These are phyloP conservation scores for Chamaenerion angustifolium DNA, from an alignment of 345 rosid species.

Conservation along the genomic window DNA sequence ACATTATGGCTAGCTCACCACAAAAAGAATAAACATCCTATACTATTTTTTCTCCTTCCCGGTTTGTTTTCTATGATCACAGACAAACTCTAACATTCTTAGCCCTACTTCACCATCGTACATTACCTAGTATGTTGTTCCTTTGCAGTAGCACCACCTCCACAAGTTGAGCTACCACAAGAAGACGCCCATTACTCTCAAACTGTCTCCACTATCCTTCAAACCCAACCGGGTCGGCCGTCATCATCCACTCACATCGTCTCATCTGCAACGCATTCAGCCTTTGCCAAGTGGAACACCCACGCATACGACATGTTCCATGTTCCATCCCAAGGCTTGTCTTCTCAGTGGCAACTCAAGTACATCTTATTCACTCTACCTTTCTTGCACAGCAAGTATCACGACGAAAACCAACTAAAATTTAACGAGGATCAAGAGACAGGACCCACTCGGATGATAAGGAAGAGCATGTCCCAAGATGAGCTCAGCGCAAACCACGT, in stretches of 20 bases:
- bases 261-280: conserved; percentile 40
- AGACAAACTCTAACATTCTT: no score
- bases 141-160: conserved; percentile 17
- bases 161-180: conserved; percentile 35
- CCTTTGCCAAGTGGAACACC: conserved; percentile 57
- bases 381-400: conserved; percentile 44
- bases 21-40: no score
- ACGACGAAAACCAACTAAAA: conserved; percentile 43
- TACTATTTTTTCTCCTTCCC: no score
- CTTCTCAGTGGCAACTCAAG: conserved; percentile 70
- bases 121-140: no score
- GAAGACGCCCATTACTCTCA: conserved; percentile 80
- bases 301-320: conserved; percentile 21
- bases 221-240: conserved; percentile 29
- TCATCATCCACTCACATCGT: conserved; percentile 20
- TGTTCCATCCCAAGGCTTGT: conserved; percentile 20
- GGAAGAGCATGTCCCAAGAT: conserved; percentile 34
- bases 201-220: conserved; percentile 71
- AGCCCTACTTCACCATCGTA: no score
- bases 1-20: no score
- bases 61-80: no score
- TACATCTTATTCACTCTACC: conserved; percentile 69
- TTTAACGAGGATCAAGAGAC: conserved; percentile 17
- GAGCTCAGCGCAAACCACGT: conserved; percentile 91
- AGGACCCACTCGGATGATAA: conserved; percentile 19